Base-by-base conservation (phyloP, 1,284 basidiomycete genomes). In the Xerocomus nothofagi region DNA sequence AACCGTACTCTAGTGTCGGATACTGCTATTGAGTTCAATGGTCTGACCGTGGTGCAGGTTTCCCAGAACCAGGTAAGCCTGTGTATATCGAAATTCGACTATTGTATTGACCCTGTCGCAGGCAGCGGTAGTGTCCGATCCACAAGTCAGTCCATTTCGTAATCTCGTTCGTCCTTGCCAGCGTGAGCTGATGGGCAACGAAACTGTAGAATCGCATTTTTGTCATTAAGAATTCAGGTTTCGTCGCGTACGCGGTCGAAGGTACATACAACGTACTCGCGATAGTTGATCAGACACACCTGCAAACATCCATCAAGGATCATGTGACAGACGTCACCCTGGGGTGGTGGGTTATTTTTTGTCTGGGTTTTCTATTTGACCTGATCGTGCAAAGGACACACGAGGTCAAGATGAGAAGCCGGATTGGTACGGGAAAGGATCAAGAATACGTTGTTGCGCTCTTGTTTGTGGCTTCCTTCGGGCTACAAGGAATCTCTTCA, bases 211-310 rank as follows among this genome's bases (percentile, higher is more conserved):
- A 91, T 56, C 83, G 81, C 27, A 80, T 91, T 27, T 89, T 90
- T 60, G 85, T 90, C n/a, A 73, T 90, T 56, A 86, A 83, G 68
- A 86, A 88, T 58, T 73, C 80, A 37, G 86, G 86, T 14, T 88
- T 89, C 56, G 84, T 85, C n/a, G 81, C 88, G 1, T 85, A 82
- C 58, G 84, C 84, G 0, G 72, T 88, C 47, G 79, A 86, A 64
- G 88, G 88, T 42, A 81, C 82, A 23, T 91, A 88, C 62, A 74
- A 83, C 49, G 86, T 90, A 14, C 77, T 91, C 32, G 81, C 82
- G 4, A 83, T 91, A 51, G 82, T 91, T 29, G 88, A 91, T 61
- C 87, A 89, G 64, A 91, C 88, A 3, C 88, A 91, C 68, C 66
- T 91, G 42, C 76, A 79, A 9, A 77, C 70, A 14, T 54, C 71